Evolutionary conservation across 2,329 filamentous ascomycete genomes (phyloP), one percentile per base, ranked within the genome.

Genomic region (Sarocladiaceae sp.): DNA sequence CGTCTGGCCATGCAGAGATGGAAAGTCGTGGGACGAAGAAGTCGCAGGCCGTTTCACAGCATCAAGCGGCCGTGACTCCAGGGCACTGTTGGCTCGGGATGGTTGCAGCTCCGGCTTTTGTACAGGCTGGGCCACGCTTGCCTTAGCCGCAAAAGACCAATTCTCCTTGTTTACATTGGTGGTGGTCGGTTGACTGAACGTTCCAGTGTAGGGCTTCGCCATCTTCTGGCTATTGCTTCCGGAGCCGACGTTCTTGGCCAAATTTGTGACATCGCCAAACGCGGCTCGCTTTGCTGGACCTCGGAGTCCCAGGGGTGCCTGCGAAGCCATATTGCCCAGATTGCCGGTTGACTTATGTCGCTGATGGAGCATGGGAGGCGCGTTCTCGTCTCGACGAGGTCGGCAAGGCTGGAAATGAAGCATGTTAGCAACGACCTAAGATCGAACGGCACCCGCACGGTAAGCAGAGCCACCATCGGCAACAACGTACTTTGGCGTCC

Each of bases 201-300:
- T 57, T 22, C 54, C 54, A 17, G 59, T 48, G 40, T 63, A 54
- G 31, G 57, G 57, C 55, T 74, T 75, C 52, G 58, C 53, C 13
- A 57, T 59, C 61, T 76, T 76, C 52, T 56, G 62, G 26, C 67
- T 59, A 48, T 71, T 62, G 23, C 23, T 44, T 12, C 64, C 59
- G 39, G 54, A 59, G 25, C 62, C 55, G 29, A 60, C 57, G 42
- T 67, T 65, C 55, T 72, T 71, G 36, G 75, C 64, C 42, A 78
- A 84, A 63, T 92, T 93, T 75, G 88, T 94, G 56, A 94, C 80
- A 66, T 96, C 91, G 48, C 82, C 88, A 68, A 95, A 91, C 12
- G 84, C 89, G 56, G 85, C 84, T 59, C 91, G 84, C 73, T 92
- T 94, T 52, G 84, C 76, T 53, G 81, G 65, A 35, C 67, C 68